These are phyloP conservation scores for Sporothrix inflata DNA, from an alignment of 2,329 filamentous ascomycete species.

Conservation along the genomic window DNA sequence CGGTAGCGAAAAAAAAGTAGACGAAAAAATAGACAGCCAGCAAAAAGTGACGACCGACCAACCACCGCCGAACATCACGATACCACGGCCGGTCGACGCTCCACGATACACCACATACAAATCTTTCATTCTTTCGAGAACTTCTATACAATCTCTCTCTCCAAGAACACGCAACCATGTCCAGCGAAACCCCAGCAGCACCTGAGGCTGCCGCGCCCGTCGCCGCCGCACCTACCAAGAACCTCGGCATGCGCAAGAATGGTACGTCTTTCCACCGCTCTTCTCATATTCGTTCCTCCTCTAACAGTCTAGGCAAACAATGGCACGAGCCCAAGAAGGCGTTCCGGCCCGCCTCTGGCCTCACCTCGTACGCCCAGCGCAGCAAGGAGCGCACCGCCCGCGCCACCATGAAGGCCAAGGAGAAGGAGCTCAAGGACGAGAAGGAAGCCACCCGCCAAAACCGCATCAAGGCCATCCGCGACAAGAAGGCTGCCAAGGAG, in stretches of 20 bases:
- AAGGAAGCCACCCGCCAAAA: slow-evolving; percentile 78
- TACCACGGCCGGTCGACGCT: neutral
- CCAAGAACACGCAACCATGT: slow-evolving; percentile 46
- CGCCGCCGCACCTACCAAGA: slow-evolving; percentile 39
- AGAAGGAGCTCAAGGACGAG: slow-evolving; percentile 94
- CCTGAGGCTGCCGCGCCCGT: slow-evolving; percentile 39
- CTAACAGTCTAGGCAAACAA: slow-evolving; percentile 72
- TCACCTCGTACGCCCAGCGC: slow-evolving; percentile 79
- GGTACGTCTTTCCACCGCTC: slow-evolving; percentile 56
- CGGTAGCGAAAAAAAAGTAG: slow-evolving; percentile 10
- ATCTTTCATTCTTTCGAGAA: neutral
- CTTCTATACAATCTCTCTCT: neutral
- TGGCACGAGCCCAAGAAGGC: slow-evolving; percentile 85
- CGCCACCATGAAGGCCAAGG: slow-evolving; percentile 83
- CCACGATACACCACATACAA: neutral
- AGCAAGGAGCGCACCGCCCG: slow-evolving; percentile 69
- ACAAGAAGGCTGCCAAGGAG: slow-evolving; percentile 84
- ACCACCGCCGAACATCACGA: neutral
- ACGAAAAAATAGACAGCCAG: neutral
- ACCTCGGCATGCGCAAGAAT: slow-evolving; percentile 77
- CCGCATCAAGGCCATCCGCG: slow-evolving; percentile 77
- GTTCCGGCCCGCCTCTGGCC: slow-evolving; percentile 79
- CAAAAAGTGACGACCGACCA: neutral
- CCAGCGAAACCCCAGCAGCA: slow-evolving; percentile 42
- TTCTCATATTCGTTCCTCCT: neutral